Base-by-base conservation (phyloP, 441 rosid species). In the Biscutella laevigata region DNA sequence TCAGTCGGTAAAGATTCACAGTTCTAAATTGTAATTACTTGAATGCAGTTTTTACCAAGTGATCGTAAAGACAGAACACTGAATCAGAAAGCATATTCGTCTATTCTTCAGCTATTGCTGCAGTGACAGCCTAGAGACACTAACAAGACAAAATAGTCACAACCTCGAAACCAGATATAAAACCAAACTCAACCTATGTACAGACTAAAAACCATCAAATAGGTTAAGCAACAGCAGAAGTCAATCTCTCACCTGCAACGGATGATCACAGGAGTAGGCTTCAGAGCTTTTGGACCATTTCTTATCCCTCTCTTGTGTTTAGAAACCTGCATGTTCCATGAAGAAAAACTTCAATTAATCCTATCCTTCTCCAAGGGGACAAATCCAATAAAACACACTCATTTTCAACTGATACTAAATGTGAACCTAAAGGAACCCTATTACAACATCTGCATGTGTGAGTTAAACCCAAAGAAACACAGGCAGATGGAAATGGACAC, bases 251-350 rank as follows among this genome's bases (percentile, higher is more conserved):
- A 85, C 95, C 66, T 80, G 89, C 96, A 81, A 29, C 89, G 83
- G 53, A 91, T 58, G 44, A 85, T 88, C 9, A 91, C 94, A 2
- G 94, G 96, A 53, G 37, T 30, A 12, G 95, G 95, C 61, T 88
- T 91, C 71, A 83, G 79, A 61, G 89, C 91, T 71, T 75, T 91
- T 4, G 95, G 95, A 4, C 96, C 94, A 65, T 88, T 91, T 70
- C 95, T 73, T 41, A 85, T 86, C 42, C 95, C 94, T 77, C 78
- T 80, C 77, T 79, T 86, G 64, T 77, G 84, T 38, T 62, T 79
- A 49, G 90, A 74, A 54, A 66, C 72, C 95, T 91, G 71, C 76
- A 28, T 8, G 4, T 47, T 54, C 38, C 35, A 45, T 0, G 4
- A 30, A 54, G 13, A 54, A 38, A 16, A 55, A 34, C 33, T 44